These are phyloP conservation scores for Saccharomyces uvarum DNA, from an alignment of 1,139 yeast genomes.

Conservation along the genomic window DNA sequence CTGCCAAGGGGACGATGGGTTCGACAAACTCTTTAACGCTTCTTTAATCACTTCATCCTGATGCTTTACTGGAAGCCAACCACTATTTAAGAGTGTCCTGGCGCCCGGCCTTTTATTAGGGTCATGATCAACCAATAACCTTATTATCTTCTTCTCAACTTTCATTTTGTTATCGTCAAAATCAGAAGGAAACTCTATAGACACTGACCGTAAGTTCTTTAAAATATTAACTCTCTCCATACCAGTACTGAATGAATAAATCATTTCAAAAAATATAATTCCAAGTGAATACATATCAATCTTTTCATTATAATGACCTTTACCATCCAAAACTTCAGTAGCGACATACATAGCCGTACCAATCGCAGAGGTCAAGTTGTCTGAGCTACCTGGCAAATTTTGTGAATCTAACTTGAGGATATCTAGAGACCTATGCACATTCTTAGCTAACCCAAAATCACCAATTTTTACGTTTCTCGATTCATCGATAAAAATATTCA, in stretches of 20 bases:
- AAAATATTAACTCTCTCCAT: constrained; percentile 84
- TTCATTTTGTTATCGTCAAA: constrained; percentile 46
- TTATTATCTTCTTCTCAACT: constrained; percentile 60
- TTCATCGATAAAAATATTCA: constrained; percentile 90
- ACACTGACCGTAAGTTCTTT: constrained; percentile 49
- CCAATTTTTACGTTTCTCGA: constrained; percentile 87
- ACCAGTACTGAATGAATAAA: constrained; percentile 70
- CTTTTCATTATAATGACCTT: constrained; percentile 76
- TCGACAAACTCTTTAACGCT: constrained; percentile 75
- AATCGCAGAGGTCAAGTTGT: constrained; percentile 81
- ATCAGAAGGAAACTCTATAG: constrained; percentile 59
- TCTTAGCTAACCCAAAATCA: constrained; percentile 93
- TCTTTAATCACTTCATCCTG: constrained; percentile 86
- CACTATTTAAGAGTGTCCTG: constrained; percentile 61
- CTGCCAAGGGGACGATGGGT: constrained; percentile 91
- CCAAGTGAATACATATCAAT: constrained; percentile 96
- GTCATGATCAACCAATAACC: constrained; percentile 62
- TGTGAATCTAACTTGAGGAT: constrained; percentile 32
- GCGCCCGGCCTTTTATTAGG: constrained; percentile 79
- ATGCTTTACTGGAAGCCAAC: constrained; percentile 77
- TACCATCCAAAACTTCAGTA: constrained; percentile 64
- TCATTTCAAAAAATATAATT: constrained; percentile 91
- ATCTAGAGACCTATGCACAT: constrained; percentile 47
- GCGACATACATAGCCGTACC: constrained; percentile 95
- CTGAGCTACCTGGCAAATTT: constrained; percentile 36